phyloP scores from a whole-genome alignment of 1,139 yeast genomes.

The Neolecta irregularis region DNA sequence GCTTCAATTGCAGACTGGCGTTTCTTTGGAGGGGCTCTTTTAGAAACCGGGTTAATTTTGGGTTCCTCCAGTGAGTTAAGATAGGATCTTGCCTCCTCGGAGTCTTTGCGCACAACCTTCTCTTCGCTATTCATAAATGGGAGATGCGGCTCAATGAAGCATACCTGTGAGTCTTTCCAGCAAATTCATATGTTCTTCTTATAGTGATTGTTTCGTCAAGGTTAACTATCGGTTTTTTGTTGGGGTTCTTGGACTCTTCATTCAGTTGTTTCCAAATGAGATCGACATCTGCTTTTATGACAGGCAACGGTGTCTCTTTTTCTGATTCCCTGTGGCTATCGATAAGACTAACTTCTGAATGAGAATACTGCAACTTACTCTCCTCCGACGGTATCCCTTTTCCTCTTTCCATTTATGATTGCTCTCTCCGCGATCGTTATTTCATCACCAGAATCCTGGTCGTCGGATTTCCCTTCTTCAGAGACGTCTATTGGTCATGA shows the following conservation, averaged over 20 bases:
- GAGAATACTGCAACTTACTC: constrained; percentile 32
- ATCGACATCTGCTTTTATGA: constrained; percentile 32
- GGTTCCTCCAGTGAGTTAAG: constrained; percentile 19
- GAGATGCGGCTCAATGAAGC: constrained; percentile 75
- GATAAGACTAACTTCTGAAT: constrained; percentile 46
- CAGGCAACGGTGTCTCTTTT: constrained; percentile 16
- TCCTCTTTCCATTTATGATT: constrained; percentile 12
- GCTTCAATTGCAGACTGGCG: constrained; percentile 58
- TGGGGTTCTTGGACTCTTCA: constrained; percentile 16
- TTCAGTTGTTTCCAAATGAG: constrained; percentile 41
- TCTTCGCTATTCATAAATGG: constrained; percentile 40
- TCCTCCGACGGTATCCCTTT: constrained; percentile 16
- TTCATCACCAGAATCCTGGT: constrained; percentile 12
- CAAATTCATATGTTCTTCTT: constrained; percentile 68
- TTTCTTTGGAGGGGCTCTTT: constrained; percentile 24
- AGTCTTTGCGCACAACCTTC: constrained; percentile 9
- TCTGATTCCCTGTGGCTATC: constrained; percentile 29
- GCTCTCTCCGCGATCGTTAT: constrained; percentile 3
- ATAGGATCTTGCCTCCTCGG: constrained; percentile 13
- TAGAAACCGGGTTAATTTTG: constrained; percentile 17
- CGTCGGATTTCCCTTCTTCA: constrained; percentile 5
- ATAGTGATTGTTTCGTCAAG: constrained; percentile 45
- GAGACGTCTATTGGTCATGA: constrained; percentile 2
- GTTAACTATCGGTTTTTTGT: constrained; percentile 12
- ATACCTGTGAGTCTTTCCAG: constrained; percentile 69